Evolutionary conservation across 257 asterid species (phyloP).

Genomic region (Anisodus tanguticus): DNA sequence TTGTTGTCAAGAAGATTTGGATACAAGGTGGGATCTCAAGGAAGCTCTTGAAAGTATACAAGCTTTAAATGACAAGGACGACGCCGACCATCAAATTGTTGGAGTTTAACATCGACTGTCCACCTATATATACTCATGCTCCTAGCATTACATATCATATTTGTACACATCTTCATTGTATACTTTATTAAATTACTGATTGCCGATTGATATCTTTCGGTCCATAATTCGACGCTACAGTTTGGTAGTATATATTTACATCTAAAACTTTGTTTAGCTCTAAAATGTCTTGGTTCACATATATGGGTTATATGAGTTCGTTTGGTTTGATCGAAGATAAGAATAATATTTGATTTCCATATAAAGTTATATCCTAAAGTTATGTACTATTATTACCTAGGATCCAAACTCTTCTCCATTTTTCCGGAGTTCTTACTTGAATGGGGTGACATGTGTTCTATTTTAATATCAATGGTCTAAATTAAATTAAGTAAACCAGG

Average conservation of each 20-base stretch:
- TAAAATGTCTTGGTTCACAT: not conserved
- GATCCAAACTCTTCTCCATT: no score
- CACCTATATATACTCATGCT: not conserved
- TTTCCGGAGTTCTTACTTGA: no score
- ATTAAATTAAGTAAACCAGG: no score
- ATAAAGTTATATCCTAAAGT: not conserved
- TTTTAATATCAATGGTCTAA: no score
- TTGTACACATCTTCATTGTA: conserved; percentile 24
- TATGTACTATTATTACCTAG: no score
- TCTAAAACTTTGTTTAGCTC: conserved; percentile 1
- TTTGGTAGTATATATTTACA: not conserved
- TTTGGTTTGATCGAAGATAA: not conserved
- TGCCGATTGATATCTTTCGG: not conserved
- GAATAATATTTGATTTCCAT: not conserved
- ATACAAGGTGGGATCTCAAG: conserved; percentile 69
- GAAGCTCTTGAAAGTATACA: conserved; percentile 61
- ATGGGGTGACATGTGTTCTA: no score
- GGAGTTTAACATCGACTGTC: not conserved
- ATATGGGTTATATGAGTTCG: not conserved
- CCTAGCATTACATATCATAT: conserved; percentile 19
- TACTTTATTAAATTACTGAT: not conserved
- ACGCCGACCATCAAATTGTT: not conserved
- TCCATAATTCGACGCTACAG: not conserved
- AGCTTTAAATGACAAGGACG: conserved; percentile 45
- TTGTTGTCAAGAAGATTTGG: conserved; percentile 68